Base-by-base conservation (phyloP, 805 yeast genomes). In the Wickerhamiella alocasiicola region DNA sequence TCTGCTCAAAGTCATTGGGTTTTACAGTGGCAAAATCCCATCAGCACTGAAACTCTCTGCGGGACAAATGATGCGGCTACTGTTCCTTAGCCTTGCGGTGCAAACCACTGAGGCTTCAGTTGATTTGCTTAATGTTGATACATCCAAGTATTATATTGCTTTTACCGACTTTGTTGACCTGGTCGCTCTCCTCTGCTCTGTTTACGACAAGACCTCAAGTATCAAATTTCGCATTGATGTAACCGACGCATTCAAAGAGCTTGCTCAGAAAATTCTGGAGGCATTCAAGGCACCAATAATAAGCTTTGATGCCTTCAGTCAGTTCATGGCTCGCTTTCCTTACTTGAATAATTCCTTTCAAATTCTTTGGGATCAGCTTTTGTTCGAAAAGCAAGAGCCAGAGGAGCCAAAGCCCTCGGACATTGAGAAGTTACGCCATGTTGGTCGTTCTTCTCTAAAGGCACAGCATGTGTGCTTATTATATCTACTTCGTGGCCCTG, bases 381-480 rank as follows among this genome's bases (percentile, higher is more conserved):
- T 66, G n/a, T 70, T 48, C 52, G 54, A 55, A 19, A 23, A 23
- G 26, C 26, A 23, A 23, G 11, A 23, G 11, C 7, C 11, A 7
- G 19, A 21, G 29, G 20, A 21, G 28, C 18, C 17, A 6, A 20
- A 5, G 27, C 4, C 17, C 29, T 17, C 34, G 12, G 23, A 20
- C 6, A 11, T 21, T 15, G 36, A 33, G 29, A 3, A 9, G 4
- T 28, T 24, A 11, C 13, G 20, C 3, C 3, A 18, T 4, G 18
- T 27, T 6, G 25, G 45, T 50, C 37, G 49, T 9, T 24, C 41
- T 11, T 9, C 74, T 4, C 61, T 64, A 45, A 49, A 72, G 13
- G 67, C 45, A 36, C 66, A 54, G 9, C 46, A 60, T 3, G 42
- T 62, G 4, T 59, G 73, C 0, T 74, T 70, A 45, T 49, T 74